These are phyloP conservation scores for Ogataea glucozyma DNA, from an alignment of 805 yeast genomes.

Conservation along the genomic window DNA sequence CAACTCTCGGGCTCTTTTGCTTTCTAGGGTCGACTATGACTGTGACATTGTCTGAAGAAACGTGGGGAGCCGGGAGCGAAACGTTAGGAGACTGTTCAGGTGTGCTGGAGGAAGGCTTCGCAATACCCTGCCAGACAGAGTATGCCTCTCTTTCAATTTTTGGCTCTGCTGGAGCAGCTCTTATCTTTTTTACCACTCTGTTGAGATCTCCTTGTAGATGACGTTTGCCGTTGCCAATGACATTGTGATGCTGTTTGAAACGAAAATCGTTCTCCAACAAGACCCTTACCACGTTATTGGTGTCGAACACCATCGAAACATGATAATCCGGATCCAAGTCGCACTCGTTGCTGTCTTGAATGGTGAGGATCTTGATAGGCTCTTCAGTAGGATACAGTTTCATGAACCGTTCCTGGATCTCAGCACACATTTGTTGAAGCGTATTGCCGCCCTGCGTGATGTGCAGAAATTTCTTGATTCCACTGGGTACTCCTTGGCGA, in stretches of 20 bases:
- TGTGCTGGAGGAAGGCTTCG: constrained; percentile 6
- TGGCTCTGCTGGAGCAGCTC: constrained; percentile 21
- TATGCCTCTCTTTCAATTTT: constrained; percentile 10
- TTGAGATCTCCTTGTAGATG: constrained; percentile 28
- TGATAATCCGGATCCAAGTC: constrained; percentile 79
- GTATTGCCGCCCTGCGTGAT: constrained; percentile 52
- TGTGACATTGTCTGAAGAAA: constrained; percentile 20
- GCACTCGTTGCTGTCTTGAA: constrained; percentile 68
- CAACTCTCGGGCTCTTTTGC: constrained; percentile 24
- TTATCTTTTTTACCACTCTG: constrained; percentile 34
- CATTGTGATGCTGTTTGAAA: constrained; percentile 1
- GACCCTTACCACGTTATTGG: constrained; percentile 48
- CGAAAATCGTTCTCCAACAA: constrained; percentile 42
- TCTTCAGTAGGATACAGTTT: constrained; percentile 67
- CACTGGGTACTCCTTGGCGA: constrained; percentile 1
- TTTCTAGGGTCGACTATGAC: constrained; percentile 30
- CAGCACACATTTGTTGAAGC: constrained; percentile 51
- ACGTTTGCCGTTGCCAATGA: constrained; percentile 24
- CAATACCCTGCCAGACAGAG: constrained; percentile 26
- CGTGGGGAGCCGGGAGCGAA: constrained; percentile 27
- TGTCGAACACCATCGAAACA: constrained; percentile 63
- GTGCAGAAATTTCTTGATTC: constrained; percentile 56
- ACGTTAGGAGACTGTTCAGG: constrained; percentile 10
- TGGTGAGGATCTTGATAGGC: constrained; percentile 52
- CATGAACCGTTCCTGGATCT: constrained; percentile 53